phyloP scores from a whole-genome alignment of 2,329 filamentous ascomycete species.

The Beauveria brongniartii region DNA sequence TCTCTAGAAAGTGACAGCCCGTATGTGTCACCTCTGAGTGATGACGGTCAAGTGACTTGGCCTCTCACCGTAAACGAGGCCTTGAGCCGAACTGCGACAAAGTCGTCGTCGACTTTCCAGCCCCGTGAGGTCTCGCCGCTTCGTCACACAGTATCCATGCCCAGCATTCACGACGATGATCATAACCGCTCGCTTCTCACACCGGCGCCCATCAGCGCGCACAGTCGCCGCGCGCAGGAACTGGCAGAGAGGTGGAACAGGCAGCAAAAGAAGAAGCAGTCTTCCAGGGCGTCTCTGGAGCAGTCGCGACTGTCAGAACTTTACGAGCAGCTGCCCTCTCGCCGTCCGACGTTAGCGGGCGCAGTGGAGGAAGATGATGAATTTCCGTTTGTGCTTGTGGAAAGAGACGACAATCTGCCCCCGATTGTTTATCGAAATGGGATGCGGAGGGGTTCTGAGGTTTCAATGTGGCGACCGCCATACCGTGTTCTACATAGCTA shows the following conservation, averaged over 20 bases:
- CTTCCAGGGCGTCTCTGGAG: neutral
- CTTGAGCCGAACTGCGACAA: neutral
- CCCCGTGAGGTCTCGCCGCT: neutral
- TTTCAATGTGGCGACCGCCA: conserved; percentile 24
- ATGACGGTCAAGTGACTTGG: conserved; percentile 1
- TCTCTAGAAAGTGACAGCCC: neutral
- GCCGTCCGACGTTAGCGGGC: neutral
- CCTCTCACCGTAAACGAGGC: neutral
- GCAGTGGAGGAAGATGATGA: neutral
- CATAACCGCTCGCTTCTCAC: neutral
- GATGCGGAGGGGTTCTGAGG: conserved; percentile 7
- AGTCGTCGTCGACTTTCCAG: neutral
- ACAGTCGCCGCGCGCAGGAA: neutral
- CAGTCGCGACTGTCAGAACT: neutral
- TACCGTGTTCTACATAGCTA: conserved; percentile 51
- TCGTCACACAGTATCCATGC: neutral
- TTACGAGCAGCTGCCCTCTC: neutral
- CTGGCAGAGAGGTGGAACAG: neutral
- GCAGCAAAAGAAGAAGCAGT: neutral
- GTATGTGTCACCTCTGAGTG: conserved; percentile 6
- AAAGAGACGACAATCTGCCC: neutral
- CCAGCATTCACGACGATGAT: neutral
- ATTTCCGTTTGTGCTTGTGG: neutral
- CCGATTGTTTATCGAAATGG: conserved; percentile 8
- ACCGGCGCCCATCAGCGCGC: neutral